Evolutionary conservation across 169 alveolate species (phyloP).

Genomic region (Cryptosporidium bovis): DNA sequence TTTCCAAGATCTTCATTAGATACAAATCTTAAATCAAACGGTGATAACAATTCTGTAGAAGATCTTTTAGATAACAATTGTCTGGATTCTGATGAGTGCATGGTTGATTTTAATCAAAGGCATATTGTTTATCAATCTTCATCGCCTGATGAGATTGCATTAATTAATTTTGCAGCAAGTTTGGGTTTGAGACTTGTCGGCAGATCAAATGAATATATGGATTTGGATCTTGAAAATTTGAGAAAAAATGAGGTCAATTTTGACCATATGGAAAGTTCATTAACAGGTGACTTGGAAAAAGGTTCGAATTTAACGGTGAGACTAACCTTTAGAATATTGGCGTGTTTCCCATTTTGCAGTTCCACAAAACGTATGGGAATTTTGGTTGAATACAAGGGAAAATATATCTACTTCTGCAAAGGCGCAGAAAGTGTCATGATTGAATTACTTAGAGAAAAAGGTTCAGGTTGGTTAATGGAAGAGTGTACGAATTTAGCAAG

Average conservation of each 20-base stretch:
- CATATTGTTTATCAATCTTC: slow-evolving; percentile 93
- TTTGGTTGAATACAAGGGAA: slow-evolving; percentile 87
- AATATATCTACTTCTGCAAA: slow-evolving; percentile 83
- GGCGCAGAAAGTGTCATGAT: slow-evolving; percentile 96
- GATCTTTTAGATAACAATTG: slow-evolving; percentile 11
- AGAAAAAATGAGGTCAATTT: background rate
- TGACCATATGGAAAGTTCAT: background rate
- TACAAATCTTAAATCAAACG: background rate
- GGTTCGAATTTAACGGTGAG: background rate
- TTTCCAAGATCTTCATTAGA: slow-evolving; percentile 84
- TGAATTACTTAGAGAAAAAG: slow-evolving; percentile 87
- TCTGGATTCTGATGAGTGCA: slow-evolving; percentile 70
- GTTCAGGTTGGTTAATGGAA: slow-evolving; percentile 87
- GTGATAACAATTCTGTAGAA: background rate
- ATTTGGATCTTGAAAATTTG: slow-evolving; percentile 77
- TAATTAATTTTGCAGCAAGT: slow-evolving; percentile 93
- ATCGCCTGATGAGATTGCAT: slow-evolving; percentile 99
- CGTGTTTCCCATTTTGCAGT: slow-evolving; percentile 96
- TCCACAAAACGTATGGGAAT: slow-evolving; percentile 98
- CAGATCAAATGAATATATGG: slow-evolving; percentile 88
- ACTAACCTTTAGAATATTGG: slow-evolving; percentile 87
- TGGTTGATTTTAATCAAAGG: slow-evolving; percentile 77
- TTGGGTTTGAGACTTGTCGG: slow-evolving; percentile 90
- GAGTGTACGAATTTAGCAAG: slow-evolving; percentile 92
- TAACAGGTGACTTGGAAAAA: too few species aligned